Percentiles rank a stretch among this genome's conserved stretches.
Conservation (phyloP, 1,139 yeast species). For the Spathaspora sp. region DNA sequence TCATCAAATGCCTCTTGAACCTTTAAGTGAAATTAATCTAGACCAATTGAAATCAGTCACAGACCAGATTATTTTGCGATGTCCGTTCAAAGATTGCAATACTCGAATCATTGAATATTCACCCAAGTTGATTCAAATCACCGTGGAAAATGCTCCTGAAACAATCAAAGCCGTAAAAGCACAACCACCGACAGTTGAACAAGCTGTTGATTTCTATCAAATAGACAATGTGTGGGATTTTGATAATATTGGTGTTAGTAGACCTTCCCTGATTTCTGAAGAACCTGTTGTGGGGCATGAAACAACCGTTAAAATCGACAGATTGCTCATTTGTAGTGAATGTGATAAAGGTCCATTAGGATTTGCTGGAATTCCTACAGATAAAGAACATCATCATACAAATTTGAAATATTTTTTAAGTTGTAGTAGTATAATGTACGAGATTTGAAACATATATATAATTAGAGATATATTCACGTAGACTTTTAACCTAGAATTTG, state of each 20-base stretch:
- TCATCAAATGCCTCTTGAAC: constrained; percentile 8
- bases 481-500: too few relatives aligned
- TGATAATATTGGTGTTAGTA: constrained; percentile 74
- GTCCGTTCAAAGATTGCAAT: constrained; percentile 38
- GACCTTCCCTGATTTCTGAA: constrained; percentile 26
- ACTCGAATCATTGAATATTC: constrained; percentile 34
- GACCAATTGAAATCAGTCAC: constrained; percentile 3
- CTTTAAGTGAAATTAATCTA: constrained; percentile 6
- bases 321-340: constrained; percentile 65
- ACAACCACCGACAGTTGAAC: constrained; percentile 5
- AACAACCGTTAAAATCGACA: constrained; percentile 35
- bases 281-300: constrained; percentile 18
- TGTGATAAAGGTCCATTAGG: constrained; percentile 79
- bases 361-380: constrained; percentile 48
- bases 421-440: constrained; percentile 44
- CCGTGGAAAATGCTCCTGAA: constrained; percentile 28
- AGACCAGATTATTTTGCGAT: constrained; percentile 20
- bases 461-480: neutral
- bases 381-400: constrained; percentile 27
- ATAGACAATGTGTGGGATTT: constrained; percentile 70
- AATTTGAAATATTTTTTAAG: constrained; percentile 45
- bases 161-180: constrained; percentile 23
- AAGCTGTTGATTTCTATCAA: constrained; percentile 28
- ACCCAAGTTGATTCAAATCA: constrained; percentile 13
- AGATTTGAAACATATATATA: constrained; percentile 12